Conservation (phyloP, 2,329 filamentous ascomycete species). For the Phoma sp. region DNA sequence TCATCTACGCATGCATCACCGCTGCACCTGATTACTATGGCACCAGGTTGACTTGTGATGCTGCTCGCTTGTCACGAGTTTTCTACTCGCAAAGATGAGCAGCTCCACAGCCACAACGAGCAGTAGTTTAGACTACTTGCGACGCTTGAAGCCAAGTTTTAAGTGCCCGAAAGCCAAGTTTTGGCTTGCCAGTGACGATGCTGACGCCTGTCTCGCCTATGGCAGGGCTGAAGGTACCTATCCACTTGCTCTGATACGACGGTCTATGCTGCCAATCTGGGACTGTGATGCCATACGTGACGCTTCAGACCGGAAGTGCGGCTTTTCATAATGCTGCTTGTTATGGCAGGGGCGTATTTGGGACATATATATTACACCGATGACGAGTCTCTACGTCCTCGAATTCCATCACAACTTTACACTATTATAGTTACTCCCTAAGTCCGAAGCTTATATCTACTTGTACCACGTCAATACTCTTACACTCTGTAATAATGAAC, state of each 20-base stretch:
- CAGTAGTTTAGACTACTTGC: background rate
- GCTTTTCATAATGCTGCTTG: conserved; percentile 1
- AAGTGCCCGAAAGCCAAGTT: conserved; percentile 23
- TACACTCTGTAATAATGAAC: conserved; percentile 4
- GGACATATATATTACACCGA: conserved; percentile 6
- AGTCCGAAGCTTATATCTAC: conserved; percentile 3
- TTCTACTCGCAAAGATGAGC: background rate
- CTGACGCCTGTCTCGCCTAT: conserved; percentile 2
- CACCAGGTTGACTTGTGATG: background rate
- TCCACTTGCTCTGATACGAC: conserved; percentile 6
- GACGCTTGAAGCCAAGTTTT: conserved; percentile 12
- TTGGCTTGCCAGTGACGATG: conserved; percentile 9
- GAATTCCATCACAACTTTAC: background rate
- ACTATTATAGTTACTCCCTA: conserved; percentile 9
- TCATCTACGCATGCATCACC: background rate
- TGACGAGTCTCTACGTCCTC: conserved; percentile 6
- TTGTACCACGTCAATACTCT: conserved; percentile 4
- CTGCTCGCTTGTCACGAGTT: too few relatives aligned
- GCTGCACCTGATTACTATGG: background rate
- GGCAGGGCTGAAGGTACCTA: conserved; percentile 5
- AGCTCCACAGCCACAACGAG: background rate
- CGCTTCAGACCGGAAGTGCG: conserved; percentile 1
- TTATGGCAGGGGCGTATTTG: background rate
- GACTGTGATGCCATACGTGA: conserved; percentile 8
- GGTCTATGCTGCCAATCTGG: background rate